Base-by-base conservation (phyloP, 371 early-diverging fungal genomes). In the Mortierella sp. region DNA sequence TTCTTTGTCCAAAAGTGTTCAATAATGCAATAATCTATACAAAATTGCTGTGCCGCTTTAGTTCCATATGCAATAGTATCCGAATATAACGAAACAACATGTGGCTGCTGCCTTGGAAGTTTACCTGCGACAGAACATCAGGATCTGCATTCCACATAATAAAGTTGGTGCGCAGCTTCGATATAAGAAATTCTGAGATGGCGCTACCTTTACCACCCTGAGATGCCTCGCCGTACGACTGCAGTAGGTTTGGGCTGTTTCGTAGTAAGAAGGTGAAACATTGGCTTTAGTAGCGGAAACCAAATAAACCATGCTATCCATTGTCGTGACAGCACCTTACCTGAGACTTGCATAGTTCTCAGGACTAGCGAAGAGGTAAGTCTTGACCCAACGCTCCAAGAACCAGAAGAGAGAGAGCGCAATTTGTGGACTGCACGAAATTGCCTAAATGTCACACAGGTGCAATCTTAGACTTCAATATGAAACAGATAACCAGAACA, bases 341-440 rank as follows among this genome's bases (percentile, higher is more conserved):
- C 90, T 90, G 54, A 91, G 86, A 66, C 78, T 78, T 8, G 86
- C 77, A 72, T 93, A 92, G 43, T 93, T 90, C 16, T 88, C 86
- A 37, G 89, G 88, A 62, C 89, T 86, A 22, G 92, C 43, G 47
- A 94, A 87, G 11, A 95, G 73, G 74, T 93, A 95, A 0, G 94
- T 90, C 61, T 88, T 87, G 52, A 87, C 85, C 94, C 95, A 95
- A 26, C 95, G 86, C 66, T 93, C 92, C 60, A 92, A 83, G 77
- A 91, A 95, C 92, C 93, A 93, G 55, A 94, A 83, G 32, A 94
- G 73, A 0, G 93, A 92, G 65, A 94, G 91, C 2, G 91, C 87
- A 6, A 94, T 88, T 62, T 90, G 86, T 4, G 95, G 95, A 75
- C 94, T 94, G 77, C 91, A 93, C 26, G 90, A 86, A 28, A 88